Conservation (phyloP, 1,139 yeast species). For the Saccharomyces hybrid region DNA sequence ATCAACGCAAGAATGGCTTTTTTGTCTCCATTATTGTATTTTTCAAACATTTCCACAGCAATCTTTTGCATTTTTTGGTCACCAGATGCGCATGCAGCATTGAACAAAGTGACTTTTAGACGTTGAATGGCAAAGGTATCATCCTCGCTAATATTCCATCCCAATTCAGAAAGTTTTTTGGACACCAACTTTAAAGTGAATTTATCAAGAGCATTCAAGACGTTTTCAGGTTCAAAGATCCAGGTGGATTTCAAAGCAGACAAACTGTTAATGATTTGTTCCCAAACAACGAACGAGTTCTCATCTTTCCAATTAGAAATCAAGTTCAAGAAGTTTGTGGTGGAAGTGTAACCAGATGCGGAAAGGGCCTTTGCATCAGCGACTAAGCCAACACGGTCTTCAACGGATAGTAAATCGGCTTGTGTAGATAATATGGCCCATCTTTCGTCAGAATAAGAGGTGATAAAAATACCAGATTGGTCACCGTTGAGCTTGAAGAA, state of each 20-base stretch:
- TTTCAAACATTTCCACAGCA: conserved; percentile 50
- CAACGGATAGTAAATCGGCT: conserved; percentile 67
- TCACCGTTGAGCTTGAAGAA: conserved; percentile 76
- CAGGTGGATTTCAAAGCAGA: conserved; percentile 57
- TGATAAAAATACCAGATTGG: conserved; percentile 77
- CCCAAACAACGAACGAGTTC: conserved; percentile 71
- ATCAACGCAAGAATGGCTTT: conserved; percentile 76
- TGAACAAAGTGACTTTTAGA: conserved; percentile 66
- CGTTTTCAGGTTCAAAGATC: conserved; percentile 55
- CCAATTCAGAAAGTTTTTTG: conserved; percentile 51
- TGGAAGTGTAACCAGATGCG: conserved; percentile 62
- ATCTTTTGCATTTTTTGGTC: conserved; percentile 48
- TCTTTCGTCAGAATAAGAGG: conserved; percentile 67
- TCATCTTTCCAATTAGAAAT: conserved; percentile 64
- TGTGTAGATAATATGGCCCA: conserved; percentile 68
- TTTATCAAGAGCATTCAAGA: conserved; percentile 48
- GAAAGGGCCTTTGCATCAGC: conserved; percentile 75
- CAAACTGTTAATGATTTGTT: conserved; percentile 51
- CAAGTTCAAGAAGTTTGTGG: conserved; percentile 57
- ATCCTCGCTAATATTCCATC: conserved; percentile 56
- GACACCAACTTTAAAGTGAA: conserved; percentile 56
- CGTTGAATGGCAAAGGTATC: conserved; percentile 71
- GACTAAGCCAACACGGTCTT: conserved; percentile 79
- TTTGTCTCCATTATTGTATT: conserved; percentile 53
- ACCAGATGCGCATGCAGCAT: conserved; percentile 56